Base-by-base conservation (phyloP, 352 stramenopile genomes). In the Globisporangium paroecandrum region DNA sequence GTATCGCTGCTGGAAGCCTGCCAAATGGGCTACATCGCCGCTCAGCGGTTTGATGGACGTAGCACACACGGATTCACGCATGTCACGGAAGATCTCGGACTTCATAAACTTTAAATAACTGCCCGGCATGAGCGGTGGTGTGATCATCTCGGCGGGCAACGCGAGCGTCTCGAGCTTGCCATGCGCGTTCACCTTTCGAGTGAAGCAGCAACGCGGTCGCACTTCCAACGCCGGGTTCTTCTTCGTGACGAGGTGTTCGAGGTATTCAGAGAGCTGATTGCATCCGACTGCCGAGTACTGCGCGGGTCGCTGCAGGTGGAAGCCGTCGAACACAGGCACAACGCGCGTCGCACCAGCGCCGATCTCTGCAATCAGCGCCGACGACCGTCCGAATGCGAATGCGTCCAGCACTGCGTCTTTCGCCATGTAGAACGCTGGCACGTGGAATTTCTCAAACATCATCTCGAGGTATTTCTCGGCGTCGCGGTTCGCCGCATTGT, bases 381-480 rank as follows among this genome's bases (percentile, higher is more conserved):
- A 77, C 20, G 90, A 93, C 3, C 92, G 78, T 1, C 94, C 94
- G 38, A 97, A 94, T 1, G 92, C 89, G 65, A 98, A 98, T 0
- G 94, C 89, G 58, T 95, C 89, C 24, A 98, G 77, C 63, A 97
- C 84, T 3, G 89, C 90, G 61, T 94, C 90, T 60, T 96, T 94
- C 22, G 90, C 89, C 72, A 97, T 85, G 75, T 97, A 98, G 69
- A 97, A 94, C 15, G 89, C 89, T 15, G 91, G 91, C 24, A 92
- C 82, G 47, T 87, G 74, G 67, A 98, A 97, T 60, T 76, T 93
- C 73, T 98, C 94, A 67, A 98, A 97, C 80, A 98, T 96, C 69
- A 98, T 84, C 76, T 97, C 86, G 68, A 93, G 71, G 74, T 95
- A 94, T 70, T 91, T 90, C 25, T 90, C 79, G 27, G 77, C 73